phyloP scores from a whole-genome alignment of 2,329 filamentous ascomycete species.

The Fusarium drepaniforme region DNA sequence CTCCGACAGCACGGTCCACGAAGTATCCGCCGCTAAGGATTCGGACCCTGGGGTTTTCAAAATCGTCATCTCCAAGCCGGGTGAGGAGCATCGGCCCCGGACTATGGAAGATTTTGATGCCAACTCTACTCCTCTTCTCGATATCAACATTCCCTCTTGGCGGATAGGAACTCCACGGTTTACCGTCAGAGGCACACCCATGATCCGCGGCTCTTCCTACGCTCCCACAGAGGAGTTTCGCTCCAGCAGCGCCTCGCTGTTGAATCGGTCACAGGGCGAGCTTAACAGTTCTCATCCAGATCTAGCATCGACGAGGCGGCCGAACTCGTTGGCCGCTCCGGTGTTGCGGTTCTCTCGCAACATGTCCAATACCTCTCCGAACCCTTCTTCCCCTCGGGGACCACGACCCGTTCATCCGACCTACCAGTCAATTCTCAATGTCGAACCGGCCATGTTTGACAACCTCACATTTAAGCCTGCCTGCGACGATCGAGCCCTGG shows the following conservation, averaged over 20 bases:
- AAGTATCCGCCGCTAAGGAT: conserved; percentile 65
- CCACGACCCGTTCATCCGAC: conserved; percentile 58
- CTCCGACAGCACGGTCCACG: conserved; percentile 83
- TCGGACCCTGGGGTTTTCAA: conserved; percentile 78
- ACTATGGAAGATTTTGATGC: conserved; percentile 69
- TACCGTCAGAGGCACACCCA: conserved; percentile 79
- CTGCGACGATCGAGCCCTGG: conserved; percentile 83
- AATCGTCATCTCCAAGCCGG: conserved; percentile 82
- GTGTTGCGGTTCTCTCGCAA: conserved; percentile 47
- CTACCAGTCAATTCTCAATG: conserved; percentile 63
- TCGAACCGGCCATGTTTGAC: conserved; percentile 86
- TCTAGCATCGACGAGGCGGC: conserved; percentile 47
- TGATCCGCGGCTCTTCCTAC: conserved; percentile 85
- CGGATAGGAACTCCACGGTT: conserved; percentile 86
- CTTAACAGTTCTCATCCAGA: conserved; percentile 42
- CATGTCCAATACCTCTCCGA: conserved; percentile 38
- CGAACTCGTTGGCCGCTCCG: conserved; percentile 54
- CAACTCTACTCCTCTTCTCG: conserved; percentile 66
- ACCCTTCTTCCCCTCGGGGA: conserved; percentile 54
- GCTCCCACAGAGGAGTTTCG: conserved; percentile 79
- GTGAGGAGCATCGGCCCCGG: conserved; percentile 69
- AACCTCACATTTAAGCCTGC: conserved; percentile 80
- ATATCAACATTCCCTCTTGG: conserved; percentile 86
- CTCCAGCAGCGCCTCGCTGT: conserved; percentile 69
- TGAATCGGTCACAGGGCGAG: conserved; percentile 52